A percentile compares a stretch with the other conserved stretches of the same genome.
Evolutionary conservation across 352 stramenopile genomes (phyloP).

Genomic region (Aphanomyces invadans): DNA sequence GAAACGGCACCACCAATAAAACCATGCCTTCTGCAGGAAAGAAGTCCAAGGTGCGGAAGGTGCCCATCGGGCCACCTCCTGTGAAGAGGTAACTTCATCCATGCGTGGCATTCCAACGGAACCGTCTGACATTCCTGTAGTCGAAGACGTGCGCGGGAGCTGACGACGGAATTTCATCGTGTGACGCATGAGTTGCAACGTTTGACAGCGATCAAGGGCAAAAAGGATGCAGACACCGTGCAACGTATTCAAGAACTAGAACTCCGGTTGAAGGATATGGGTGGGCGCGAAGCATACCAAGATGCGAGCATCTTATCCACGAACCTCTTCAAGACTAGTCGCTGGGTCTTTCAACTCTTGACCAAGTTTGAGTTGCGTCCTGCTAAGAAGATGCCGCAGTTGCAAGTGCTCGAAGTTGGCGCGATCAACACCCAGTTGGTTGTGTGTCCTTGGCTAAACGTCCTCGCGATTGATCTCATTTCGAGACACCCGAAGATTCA

Average conservation of each 20-base stretch:
- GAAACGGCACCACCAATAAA: slow-evolving; percentile 12
- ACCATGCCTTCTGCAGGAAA: not conserved
- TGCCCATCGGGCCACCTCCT: slow-evolving; percentile 20
- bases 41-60: slow-evolving; percentile 24
- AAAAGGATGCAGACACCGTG: slow-evolving; percentile 29
- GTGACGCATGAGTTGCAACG: slow-evolving; percentile 62
- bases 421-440: slow-evolving; percentile 96
- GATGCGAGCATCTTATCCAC: slow-evolving; percentile 90
- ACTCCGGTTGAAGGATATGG: slow-evolving; percentile 73
- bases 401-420: slow-evolving; percentile 78
- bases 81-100: slow-evolving; percentile 15
- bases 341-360: slow-evolving; percentile 91
- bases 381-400: slow-evolving; percentile 51
- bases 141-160: slow-evolving; percentile 52
- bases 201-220: slow-evolving; percentile 37
- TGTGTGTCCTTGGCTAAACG: slow-evolving; percentile 87
- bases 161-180: slow-evolving; percentile 72
- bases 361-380: slow-evolving; percentile 63
- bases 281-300: slow-evolving; percentile 90
- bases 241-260: slow-evolving; percentile 49
- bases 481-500: slow-evolving; percentile 87
- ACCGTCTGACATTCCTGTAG: slow-evolving; percentile 2
- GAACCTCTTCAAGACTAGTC: slow-evolving; percentile 90
- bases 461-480: slow-evolving; percentile 93
- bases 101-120: not conserved